These are phyloP conservation scores for Ophiostoma himal-ulmi DNA, from an alignment of 2,329 filamentous ascomycete genomes.

Conservation along the genomic window DNA sequence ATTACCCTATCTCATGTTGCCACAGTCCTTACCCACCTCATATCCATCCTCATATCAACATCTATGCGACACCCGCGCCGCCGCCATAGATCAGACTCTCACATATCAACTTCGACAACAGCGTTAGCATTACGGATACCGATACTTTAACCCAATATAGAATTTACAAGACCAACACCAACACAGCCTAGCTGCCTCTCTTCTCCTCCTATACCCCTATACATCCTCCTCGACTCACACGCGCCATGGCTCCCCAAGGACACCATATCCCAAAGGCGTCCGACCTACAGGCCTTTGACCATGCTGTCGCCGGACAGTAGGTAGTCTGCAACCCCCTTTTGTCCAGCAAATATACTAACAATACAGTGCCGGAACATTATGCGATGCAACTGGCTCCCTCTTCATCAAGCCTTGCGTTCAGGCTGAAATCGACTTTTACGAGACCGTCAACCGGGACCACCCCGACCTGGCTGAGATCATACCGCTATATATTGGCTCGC, in stretches of 20 bases:
- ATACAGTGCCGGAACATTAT: conserved; percentile 78
- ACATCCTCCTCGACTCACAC: background rate
- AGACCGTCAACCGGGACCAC: conserved; percentile 60
- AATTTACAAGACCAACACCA: background rate
- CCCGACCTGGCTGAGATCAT: conserved; percentile 73
- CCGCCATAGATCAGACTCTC: background rate
- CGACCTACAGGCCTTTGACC: conserved; percentile 62
- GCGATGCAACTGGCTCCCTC: conserved; percentile 72
- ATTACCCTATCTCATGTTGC: background rate
- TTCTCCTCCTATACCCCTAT: background rate
- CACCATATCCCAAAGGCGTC: conserved; percentile 51
- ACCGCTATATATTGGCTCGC: conserved; percentile 75
- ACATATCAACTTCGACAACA: background rate
- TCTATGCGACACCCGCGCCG: background rate
- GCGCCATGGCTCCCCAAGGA: conserved; percentile 31
- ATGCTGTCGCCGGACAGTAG: conserved; percentile 81
- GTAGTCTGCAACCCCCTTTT: conserved; percentile 34
- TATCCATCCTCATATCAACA: background rate
- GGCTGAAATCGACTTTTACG: conserved; percentile 84
- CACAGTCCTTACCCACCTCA: background rate
- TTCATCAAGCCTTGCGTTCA: conserved; percentile 92
- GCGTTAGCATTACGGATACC: background rate
- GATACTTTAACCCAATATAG: background rate
- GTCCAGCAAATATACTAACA: conserved; percentile 37
- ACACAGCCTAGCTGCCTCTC: background rate